phyloP scores from a whole-genome alignment of 345 rosid genomes.

The Rhizophora apiculata region DNA sequence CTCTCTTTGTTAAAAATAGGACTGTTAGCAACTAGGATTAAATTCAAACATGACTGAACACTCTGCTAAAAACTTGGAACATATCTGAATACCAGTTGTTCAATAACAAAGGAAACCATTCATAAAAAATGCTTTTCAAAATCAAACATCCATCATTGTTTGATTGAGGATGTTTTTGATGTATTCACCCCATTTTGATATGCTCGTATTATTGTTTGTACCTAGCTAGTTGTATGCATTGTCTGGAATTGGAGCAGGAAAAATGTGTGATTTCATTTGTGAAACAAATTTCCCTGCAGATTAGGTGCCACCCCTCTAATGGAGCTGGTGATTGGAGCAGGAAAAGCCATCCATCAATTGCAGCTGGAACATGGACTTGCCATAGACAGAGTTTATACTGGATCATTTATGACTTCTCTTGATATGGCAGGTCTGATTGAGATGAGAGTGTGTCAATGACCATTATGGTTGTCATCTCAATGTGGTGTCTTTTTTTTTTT shows the following conservation, averaged over 20 bases:
- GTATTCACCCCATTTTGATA: not conserved
- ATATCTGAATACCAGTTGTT: too few species aligned
- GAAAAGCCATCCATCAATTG: conserved; percentile 86
- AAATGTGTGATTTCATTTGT: conserved; percentile 1
- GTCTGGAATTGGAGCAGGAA: not conserved
- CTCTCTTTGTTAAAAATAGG: too few species aligned
- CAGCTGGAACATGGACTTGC: conserved; percentile 95
- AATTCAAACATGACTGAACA: too few species aligned
- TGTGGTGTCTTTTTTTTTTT: conserved; percentile 9
- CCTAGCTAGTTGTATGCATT: not conserved
- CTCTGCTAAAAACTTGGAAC: too few species aligned
- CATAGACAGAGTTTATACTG: conserved; percentile 95
- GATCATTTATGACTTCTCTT: conserved; percentile 95
- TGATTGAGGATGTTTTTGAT: not conserved
- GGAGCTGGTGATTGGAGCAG: conserved; percentile 94
- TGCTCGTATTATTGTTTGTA: not conserved
- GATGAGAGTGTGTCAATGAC: conserved; percentile 5
- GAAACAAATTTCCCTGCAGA: conserved; percentile 34
- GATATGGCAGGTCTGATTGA: conserved; percentile 89
- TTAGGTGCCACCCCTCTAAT: conserved; percentile 88
- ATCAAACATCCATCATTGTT: conserved; percentile 6
- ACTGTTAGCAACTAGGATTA: too few species aligned
- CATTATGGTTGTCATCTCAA: conserved; percentile 9
- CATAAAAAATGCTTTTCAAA: not conserved
- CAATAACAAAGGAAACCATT: too few species aligned